Percentiles rank a stretch among this genome's conserved stretches.
Evolutionary conservation across 148 eudicot genomes (phyloP).

Genomic region (Fallopia convolvulus): DNA sequence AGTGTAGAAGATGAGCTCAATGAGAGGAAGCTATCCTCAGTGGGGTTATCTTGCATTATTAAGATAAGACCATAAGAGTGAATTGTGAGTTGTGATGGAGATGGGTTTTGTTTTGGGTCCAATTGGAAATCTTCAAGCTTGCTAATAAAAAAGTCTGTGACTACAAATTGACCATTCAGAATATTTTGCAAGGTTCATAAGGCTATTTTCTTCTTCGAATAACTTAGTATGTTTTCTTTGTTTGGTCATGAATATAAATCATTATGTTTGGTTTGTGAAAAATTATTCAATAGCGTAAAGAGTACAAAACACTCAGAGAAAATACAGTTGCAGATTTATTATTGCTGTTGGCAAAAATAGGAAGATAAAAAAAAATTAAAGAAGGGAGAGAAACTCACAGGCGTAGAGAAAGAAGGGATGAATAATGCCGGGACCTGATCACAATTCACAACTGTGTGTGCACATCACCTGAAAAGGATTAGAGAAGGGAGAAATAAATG

Average conservation of each 20-base stretch:
- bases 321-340: constrained; percentile 1
- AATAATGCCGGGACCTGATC: neutral
- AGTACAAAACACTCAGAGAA: neutral
- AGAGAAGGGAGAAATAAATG: neutral
- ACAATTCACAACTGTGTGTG: neutral
- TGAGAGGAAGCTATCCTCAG: constrained; percentile 1
- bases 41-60: neutral
- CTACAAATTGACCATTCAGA: neutral
- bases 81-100: neutral
- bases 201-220: neutral
- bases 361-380: neutral
- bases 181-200: neutral
- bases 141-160: neutral
- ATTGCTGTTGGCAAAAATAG: neutral
- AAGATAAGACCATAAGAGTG: neutral
- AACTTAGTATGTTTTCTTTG: no score
- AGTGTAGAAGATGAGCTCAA: neutral
- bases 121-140: constrained; percentile 1
- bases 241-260: no score
- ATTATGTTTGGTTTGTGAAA: no score
- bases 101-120: constrained; percentile 4
- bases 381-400: neutral
- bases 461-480: neutral
- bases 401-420: neutral
- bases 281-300: no score